Evolutionary conservation across 345 rosid genomes (phyloP).

Genomic region (Cardamine occulta): DNA sequence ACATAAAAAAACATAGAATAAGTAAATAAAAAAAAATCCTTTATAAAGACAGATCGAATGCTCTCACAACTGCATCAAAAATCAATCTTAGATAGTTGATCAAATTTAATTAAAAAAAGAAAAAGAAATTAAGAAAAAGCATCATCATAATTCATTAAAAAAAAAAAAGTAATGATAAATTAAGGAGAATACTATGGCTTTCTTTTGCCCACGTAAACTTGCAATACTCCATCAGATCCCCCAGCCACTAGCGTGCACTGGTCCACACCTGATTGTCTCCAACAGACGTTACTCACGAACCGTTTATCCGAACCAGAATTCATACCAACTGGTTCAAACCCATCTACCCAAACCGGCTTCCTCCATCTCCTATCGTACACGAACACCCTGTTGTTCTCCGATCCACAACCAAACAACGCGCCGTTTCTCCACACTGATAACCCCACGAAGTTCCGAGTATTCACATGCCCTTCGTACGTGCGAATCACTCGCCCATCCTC

Average conservation of each 20-base stretch:
- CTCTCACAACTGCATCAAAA: constrained; percentile 37
- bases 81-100: constrained; percentile 15
- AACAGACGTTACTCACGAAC: constrained; percentile 82
- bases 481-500: constrained; percentile 48
- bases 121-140: constrained; percentile 8
- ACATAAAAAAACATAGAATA: background rate
- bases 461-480: constrained; percentile 77
- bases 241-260: constrained; percentile 74
- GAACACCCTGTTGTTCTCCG: constrained; percentile 77
- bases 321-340: constrained; percentile 51
- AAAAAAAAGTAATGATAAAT: constrained; percentile 22
- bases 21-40: background rate
- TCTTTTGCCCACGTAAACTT: constrained; percentile 65
- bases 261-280: constrained; percentile 76
- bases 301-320: constrained; percentile 37
- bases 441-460: constrained; percentile 78
- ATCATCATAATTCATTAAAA: constrained; percentile 13
- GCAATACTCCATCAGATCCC: constrained; percentile 82
- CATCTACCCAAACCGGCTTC: constrained; percentile 78
- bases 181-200: constrained; percentile 41
- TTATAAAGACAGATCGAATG: background rate
- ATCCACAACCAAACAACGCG: constrained; percentile 78
- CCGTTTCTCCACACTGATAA: constrained; percentile 80
- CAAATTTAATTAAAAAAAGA: background rate
- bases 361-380: constrained; percentile 87